These are phyloP conservation scores for Penicillium sp. DNA, from an alignment of 2,329 filamentous ascomycete genomes.

Conservation along the genomic window DNA sequence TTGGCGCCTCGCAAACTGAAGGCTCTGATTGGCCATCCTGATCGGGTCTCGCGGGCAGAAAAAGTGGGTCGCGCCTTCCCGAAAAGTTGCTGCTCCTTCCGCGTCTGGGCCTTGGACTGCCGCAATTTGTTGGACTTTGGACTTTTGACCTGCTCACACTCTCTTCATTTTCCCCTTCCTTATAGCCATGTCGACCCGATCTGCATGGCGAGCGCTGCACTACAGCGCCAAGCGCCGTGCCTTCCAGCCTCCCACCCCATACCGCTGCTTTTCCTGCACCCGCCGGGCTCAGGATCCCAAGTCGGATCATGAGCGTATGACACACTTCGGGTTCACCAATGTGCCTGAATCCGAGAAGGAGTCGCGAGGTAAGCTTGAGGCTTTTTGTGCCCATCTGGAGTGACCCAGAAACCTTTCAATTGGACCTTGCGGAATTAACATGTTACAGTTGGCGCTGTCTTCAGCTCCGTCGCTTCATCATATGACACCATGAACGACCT, in stretches of 20 bases:
- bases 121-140: not conserved
- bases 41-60: constrained; percentile 1
- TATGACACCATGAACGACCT: constrained; percentile 99
- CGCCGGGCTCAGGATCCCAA: constrained; percentile 45
- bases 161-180: constrained; percentile 2
- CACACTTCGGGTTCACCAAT: constrained; percentile 90
- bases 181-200: constrained; percentile 37
- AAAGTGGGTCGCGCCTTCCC: constrained; percentile 19
- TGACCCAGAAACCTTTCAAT: not conserved
- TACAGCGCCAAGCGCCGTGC: constrained; percentile 37
- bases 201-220: constrained; percentile 43
- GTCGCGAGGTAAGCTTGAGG: constrained; percentile 57
- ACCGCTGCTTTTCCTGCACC: constrained; percentile 58
- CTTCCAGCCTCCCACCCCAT: constrained; percentile 35
- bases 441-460: constrained; percentile 75
- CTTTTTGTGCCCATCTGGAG: too few species aligned
- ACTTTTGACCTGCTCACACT: constrained; percentile 3
- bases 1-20: constrained; percentile 5
- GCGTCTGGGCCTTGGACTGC: not conserved
- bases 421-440: not conserved
- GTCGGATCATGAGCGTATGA: constrained; percentile 61
- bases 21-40: constrained; percentile 18
- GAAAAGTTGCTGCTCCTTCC: constrained; percentile 25
- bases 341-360: constrained; percentile 80
- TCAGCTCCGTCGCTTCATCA: constrained; percentile 89